Evolutionary conservation across 805 yeast species (phyloP), one percentile per base, ranked within the genome.

Genomic region (Starmerella apicola): DNA sequence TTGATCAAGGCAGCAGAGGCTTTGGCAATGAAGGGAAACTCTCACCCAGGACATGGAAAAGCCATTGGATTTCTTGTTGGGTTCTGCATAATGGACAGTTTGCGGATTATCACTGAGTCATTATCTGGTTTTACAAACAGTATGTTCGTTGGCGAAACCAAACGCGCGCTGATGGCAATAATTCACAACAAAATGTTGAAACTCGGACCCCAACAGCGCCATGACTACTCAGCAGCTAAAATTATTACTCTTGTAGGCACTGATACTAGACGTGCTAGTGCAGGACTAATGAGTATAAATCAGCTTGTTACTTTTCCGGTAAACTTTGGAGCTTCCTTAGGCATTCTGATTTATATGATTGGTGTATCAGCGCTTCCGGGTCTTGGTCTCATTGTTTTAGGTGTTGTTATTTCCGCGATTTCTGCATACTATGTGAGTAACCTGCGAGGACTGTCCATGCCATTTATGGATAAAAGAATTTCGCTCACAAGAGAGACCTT

Each of bases 41-140:
- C n/a, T n/a, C n/a, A n/a, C n/a, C n/a, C n/a, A n/a, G n/a, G n/a
- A n/a, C 44, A 45, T 15, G 76, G 74, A 25, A 62, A 60, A 30
- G 95, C 94, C 43, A 65, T 81, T 15, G 94, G 91, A 7, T 78
- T 72, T 50, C 78, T 85, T 8, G 59, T 83, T 33, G 93, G 85
- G 16, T 67, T 81, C 7, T 67, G 76, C 33, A 49, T 63, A 1
- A 60, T 85, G 58, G 70, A 79, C 48, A 48, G 71, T 16, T 22
- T 65, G 1, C 57, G 65, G 38, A 71, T 76, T 32, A 30, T 71
- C 5, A 48, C 61, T 32, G 63, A 75, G 38, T 75, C 81, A 39
- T 78, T 74, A 48, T 74, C 68, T 45, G n/a, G n/a, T n/a, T 78
- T 81, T 56, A 76, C 76, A 50, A 61, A 62, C 27, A 62, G 81